Conservation (phyloP, 2,329 filamentous ascomycete genomes). For the Stachybotrys elegans region DNA sequence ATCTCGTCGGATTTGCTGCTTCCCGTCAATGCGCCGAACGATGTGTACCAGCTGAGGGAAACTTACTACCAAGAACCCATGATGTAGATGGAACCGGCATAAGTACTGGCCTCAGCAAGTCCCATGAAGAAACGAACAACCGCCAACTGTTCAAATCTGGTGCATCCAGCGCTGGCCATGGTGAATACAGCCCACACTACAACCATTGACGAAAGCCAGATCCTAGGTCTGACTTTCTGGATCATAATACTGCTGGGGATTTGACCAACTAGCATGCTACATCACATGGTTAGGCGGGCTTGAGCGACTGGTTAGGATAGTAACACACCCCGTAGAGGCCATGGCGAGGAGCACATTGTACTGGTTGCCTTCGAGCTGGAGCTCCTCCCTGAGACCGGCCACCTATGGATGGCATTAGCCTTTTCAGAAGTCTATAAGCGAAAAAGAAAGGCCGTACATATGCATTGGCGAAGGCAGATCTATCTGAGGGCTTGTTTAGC, state of each 20-base stretch:
- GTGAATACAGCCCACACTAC: conserved; percentile 55
- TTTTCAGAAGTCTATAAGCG: too few species aligned
- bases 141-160: conserved; percentile 20
- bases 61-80: conserved; percentile 43
- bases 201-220: conserved; percentile 57
- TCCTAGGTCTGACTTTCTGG: conserved; percentile 53
- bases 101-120: conserved; percentile 20
- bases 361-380: conserved; percentile 37
- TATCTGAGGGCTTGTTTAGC: conserved; percentile 6
- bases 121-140: conserved; percentile 22
- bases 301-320: fast-evolving
- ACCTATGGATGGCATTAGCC: conserved; percentile 22
- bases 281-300: neutral
- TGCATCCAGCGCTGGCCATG: conserved; percentile 24
- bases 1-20: conserved; percentile 42
- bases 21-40: neutral
- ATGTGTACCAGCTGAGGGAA: neutral
- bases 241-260: conserved; percentile 53
- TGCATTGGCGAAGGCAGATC: conserved; percentile 29
- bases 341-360: conserved; percentile 20
- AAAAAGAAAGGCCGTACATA: conserved; percentile 18
- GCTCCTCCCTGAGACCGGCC: conserved; percentile 36
- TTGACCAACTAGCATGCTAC: conserved; percentile 43
- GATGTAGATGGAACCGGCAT: conserved; percentile 26
- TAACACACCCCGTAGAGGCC: conserved; percentile 18